phyloP scores from a whole-genome alignment of 768 basidiomycete genomes.

The Suillus bovinus region DNA sequence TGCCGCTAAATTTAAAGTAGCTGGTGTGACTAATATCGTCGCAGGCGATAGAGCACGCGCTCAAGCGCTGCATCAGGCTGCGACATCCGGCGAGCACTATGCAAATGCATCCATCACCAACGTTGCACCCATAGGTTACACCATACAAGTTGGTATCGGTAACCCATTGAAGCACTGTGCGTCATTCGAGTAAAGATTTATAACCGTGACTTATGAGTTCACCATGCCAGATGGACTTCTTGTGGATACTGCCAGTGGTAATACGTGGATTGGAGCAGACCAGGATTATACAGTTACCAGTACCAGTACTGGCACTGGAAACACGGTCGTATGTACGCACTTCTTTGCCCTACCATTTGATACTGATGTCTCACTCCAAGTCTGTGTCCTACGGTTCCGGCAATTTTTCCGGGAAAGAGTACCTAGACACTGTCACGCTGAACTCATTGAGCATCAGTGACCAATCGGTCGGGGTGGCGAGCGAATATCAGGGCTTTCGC shows the following conservation, averaged over 20 bases:
- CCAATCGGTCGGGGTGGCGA: conserved; percentile 37
- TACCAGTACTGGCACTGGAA: conserved; percentile 7
- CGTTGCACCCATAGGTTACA: conserved; percentile 24
- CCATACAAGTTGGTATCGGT: conserved; percentile 20
- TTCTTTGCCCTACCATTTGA: neutral
- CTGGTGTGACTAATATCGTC: conserved; percentile 3
- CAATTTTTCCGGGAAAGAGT: conserved; percentile 22
- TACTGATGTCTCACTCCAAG: conserved; percentile 1
- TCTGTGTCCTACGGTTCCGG: conserved; percentile 24
- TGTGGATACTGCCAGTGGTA: conserved; percentile 22
- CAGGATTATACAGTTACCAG: conserved; percentile 8
- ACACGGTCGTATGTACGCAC: conserved; percentile 6
- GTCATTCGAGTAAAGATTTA: conserved; percentile 1
- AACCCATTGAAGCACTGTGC: conserved; percentile 21
- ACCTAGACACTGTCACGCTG: conserved; percentile 17
- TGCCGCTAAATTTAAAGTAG: conserved; percentile 5
- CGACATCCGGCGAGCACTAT: neutral
- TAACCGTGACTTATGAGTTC: neutral
- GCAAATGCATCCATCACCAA: conserved; percentile 6
- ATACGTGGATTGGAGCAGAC: conserved; percentile 23
- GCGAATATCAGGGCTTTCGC: conserved; percentile 23
- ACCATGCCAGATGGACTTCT: conserved; percentile 17
- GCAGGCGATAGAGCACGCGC: conserved; percentile 7
- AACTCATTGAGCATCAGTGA: conserved; percentile 15
- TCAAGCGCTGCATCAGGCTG: neutral